Evolutionary conservation across 768 basidiomycete species (phyloP).

Genomic region (Sporobolomyces pararoseus): DNA sequence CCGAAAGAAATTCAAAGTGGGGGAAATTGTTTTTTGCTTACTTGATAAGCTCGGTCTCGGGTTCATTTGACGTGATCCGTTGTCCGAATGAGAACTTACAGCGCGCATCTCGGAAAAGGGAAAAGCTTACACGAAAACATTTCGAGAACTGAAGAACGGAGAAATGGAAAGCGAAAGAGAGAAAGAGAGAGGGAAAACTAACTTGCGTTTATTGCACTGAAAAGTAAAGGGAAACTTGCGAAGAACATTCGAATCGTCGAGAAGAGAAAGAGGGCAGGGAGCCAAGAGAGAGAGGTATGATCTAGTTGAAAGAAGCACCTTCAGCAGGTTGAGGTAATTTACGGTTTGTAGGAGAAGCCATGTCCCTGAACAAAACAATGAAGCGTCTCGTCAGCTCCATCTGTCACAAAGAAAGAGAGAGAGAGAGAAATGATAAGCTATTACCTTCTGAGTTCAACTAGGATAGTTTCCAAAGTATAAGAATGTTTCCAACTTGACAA

Average conservation of each 20-base stretch:
- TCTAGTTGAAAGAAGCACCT: slow-evolving; percentile 52
- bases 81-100: too few relatives aligned
- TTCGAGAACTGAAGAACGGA: not conserved
- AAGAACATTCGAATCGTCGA: too few relatives aligned
- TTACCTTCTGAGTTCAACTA: slow-evolving; percentile 92
- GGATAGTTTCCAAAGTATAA: slow-evolving; percentile 76
- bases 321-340: slow-evolving; percentile 95
- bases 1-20: too few relatives aligned
- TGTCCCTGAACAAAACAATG: slow-evolving; percentile 63
- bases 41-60: too few relatives aligned
- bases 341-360: slow-evolving; percentile 84
- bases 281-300: not conserved
- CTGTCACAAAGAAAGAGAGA: not conserved
- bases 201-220: not conserved
- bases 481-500: slow-evolving; percentile 71
- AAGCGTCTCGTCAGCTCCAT: not conserved
- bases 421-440: slow-evolving; percentile 48
- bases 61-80: too few relatives aligned
- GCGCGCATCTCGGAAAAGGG: not conserved
- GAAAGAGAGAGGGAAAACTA: not conserved
- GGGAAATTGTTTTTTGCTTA: too few relatives aligned
- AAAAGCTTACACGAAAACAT: not conserved
- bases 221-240: too few relatives aligned
- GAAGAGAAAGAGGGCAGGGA: too few relatives aligned
- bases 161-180: not conserved